Conservation (phyloP, 441 rosid species). For the Gossypium trilobum region DNA sequence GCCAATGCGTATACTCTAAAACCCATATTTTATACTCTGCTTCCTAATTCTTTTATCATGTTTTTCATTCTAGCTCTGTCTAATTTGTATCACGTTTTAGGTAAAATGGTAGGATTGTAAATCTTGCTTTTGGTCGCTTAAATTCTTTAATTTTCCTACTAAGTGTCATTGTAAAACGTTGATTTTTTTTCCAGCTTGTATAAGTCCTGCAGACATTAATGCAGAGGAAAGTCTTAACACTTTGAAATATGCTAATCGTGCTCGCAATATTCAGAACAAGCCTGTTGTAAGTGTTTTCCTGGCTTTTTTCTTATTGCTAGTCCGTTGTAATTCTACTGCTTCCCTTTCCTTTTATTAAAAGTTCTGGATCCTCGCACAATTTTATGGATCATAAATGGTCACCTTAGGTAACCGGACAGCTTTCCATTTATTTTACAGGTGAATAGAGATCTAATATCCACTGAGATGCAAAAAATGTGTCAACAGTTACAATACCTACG, state of each 20-base stretch:
- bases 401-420: background rate
- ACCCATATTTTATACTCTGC: background rate
- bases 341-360: background rate
- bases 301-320: background rate
- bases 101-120: background rate
- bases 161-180: slow-evolving; percentile 8
- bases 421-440: slow-evolving; percentile 33
- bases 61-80: background rate
- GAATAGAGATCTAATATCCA: slow-evolving; percentile 54
- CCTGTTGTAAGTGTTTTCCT: slow-evolving; percentile 40
- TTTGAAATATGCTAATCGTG: slow-evolving; percentile 60
- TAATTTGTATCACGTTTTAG: background rate
- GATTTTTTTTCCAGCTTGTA: slow-evolving; percentile 39
- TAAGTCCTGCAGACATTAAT: slow-evolving; percentile 60
- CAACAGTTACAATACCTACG: slow-evolving; percentile 49
- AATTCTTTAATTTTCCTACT: slow-evolving; percentile 2
- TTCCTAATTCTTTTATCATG: background rate
- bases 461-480: slow-evolving; percentile 58
- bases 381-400: background rate
- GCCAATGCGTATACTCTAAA: background rate
- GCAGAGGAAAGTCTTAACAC: slow-evolving; percentile 60
- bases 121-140: background rate
- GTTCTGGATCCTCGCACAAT: background rate
- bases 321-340: background rate
- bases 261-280: slow-evolving; percentile 65